Conservation (phyloP, 495 filamentous ascomycete genomes). For the Glutinoglossum americanum region DNA sequence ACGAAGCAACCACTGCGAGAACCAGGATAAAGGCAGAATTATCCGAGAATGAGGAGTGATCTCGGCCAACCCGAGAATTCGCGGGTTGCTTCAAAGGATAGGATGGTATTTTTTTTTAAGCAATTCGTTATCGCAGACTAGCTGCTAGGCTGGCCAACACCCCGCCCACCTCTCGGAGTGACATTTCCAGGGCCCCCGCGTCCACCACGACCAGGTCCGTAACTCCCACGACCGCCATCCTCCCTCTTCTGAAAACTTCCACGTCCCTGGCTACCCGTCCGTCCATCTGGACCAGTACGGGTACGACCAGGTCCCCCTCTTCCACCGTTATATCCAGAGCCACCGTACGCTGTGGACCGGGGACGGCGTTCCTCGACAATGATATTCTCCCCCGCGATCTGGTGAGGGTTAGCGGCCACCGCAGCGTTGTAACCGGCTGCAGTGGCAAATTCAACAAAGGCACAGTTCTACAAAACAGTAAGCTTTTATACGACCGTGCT, state of each 20-base stretch:
- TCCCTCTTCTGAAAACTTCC: constrained; percentile 37
- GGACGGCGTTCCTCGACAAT: constrained; percentile 74
- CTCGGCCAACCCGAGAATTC: neutral
- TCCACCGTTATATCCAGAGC: constrained; percentile 36
- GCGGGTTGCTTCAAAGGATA: neutral
- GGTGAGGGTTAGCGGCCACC: constrained; percentile 65
- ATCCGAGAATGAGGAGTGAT: neutral
- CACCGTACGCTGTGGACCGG: constrained; percentile 42
- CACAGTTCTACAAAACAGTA: constrained; percentile 49
- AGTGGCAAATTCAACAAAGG: constrained; percentile 82
- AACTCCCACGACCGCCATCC: constrained; percentile 35
- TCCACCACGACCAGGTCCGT: constrained; percentile 27
- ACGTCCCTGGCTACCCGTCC: constrained; percentile 40
- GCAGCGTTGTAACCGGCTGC: constrained; percentile 60
- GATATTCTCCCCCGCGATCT: constrained; percentile 58
- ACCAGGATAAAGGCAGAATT: neutral
- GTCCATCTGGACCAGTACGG: constrained; percentile 40
- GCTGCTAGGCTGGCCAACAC: neutral
- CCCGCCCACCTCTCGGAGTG: constrained; percentile 23
- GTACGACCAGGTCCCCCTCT: constrained; percentile 40
- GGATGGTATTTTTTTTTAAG: neutral
- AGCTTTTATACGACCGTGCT: neutral
- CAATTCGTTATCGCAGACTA: neutral
- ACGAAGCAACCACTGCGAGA: neutral
- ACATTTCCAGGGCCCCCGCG: constrained; percentile 11